Evolutionary conservation across 495 filamentous ascomycete species (phyloP), one percentile per base, ranked within the genome.

Genomic region (Rusavskia elegans): DNA sequence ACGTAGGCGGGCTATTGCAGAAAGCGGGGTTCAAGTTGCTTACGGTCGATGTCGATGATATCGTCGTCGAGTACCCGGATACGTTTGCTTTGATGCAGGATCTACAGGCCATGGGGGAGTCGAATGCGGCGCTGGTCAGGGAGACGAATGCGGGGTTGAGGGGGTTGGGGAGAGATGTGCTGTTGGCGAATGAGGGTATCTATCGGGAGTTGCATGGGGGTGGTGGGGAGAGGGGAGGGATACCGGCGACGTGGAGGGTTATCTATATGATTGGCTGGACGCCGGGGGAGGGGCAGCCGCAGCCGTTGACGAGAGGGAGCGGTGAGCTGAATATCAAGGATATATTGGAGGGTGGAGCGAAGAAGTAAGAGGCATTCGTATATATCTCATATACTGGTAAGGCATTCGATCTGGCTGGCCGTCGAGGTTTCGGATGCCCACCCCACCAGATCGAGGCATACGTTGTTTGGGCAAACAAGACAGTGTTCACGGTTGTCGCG

Each of bases 201-300:
- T 99, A 99, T 63, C 74, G 80, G 25, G 77, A 82, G 64, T 62
- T 99, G 53, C 87, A 99, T 68, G 86, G 83, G 2, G 77, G 76
- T 57, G 80, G 85, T 50, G 79, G 83, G 16, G 86, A 82, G 3
- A 77, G 76, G 58, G 80, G 85, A 48, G 79, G 83, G 16, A 80
- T 94, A 52, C 89, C 89, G 2, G 89, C 89, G 9, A 96, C 89
- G n/a, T 96, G 90, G 63, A 75, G 86, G 52, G 71, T 92, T 55
- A 93, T 95, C 50, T 92, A 86, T 63, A 90, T 97, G 88, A 97
- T 99, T 69, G 93, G 93, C 17, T 99, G 93, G 93, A 93, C 90
- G 65, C 85, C 90, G 59, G 82, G 83, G 0, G 72, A 75, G 27
- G 74, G 81, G 46, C 89, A 96, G 68, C 66, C 78, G 42, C 69